Conservation (phyloP, 1,284 basidiomycete species). For the Moesziomyces sp. region DNA sequence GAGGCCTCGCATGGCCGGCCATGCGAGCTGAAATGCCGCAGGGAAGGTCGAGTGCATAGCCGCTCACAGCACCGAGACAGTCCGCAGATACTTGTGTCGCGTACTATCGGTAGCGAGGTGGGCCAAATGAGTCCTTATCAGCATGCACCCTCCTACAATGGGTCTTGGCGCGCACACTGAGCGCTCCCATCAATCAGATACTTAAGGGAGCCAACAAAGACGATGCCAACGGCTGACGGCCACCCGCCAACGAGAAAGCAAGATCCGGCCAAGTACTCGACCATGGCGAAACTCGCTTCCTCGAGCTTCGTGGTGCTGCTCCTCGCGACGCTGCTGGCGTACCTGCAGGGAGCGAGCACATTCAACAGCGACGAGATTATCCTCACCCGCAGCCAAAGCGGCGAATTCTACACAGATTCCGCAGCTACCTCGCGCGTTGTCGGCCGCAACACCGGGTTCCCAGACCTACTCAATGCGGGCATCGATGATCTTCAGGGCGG, state of each 20-base stretch:
- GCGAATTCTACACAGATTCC: neutral
- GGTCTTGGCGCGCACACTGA: neutral
- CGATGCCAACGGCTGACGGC: neutral
- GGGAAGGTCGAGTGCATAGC: neutral
- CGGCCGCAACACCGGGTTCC: constrained; percentile 4
- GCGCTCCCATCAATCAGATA: neutral
- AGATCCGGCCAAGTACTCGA: neutral
- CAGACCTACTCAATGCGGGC: constrained; percentile 36
- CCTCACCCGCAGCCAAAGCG: neutral
- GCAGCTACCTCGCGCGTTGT: neutral
- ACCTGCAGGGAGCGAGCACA: constrained; percentile 6
- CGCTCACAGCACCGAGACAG: no score
- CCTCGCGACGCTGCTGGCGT: constrained; percentile 9
- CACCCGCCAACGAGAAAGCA: neutral
- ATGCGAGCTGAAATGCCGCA: neutral
- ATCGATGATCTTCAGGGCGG: constrained; percentile 28
- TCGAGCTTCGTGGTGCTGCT: constrained; percentile 16
- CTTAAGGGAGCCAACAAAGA: neutral
- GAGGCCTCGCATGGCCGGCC: no score
- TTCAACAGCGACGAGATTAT: neutral
- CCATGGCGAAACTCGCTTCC: constrained; percentile 9
- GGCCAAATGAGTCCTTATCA: neutral
- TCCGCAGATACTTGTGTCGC: neutral
- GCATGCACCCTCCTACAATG: neutral
- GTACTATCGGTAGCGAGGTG: neutral